Percentiles rank a stretch among this genome's conserved stretches.
These are phyloP conservation scores for Radiomyces spectabilis DNA, from an alignment of 192 early-diverging fungal species.

Conservation along the genomic window DNA sequence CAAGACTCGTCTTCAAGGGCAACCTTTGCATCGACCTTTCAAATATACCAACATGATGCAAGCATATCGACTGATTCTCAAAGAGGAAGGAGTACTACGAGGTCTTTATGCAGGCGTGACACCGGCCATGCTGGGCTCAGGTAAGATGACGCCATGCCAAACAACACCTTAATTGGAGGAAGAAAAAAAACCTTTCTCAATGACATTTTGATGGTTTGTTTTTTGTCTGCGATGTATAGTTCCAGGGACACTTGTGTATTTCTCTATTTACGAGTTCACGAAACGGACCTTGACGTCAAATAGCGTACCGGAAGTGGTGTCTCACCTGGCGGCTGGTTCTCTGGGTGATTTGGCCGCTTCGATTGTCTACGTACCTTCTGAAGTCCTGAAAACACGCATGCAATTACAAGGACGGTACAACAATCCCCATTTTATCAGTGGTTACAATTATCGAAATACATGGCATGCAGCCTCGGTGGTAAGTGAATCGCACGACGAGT, in stretches of 20 bases:
- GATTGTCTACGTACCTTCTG: slow-evolving; percentile 52
- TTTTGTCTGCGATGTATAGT: slow-evolving; percentile 27
- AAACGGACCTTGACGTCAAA: slow-evolving; percentile 43
- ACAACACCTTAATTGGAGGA: too few relatives aligned
- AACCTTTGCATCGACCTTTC: slow-evolving; percentile 31
- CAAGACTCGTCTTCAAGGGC: slow-evolving; percentile 51
- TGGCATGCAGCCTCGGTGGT: slow-evolving; percentile 50
- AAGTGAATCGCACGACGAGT: slow-evolving; percentile 1
- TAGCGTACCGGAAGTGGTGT: slow-evolving; percentile 35
- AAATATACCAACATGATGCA: slow-evolving; percentile 55
- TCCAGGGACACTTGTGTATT: slow-evolving; percentile 48
- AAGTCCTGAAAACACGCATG: slow-evolving; percentile 68
- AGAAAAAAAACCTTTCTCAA: too few relatives aligned
- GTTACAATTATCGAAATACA: slow-evolving; percentile 66
- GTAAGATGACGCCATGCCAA: background rate
- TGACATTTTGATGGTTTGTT: too few relatives aligned
- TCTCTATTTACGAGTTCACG: slow-evolving; percentile 49
- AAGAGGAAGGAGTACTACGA: slow-evolving; percentile 43
- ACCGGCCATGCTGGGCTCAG: slow-evolving; percentile 46
- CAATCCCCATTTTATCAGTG: slow-evolving; percentile 57
- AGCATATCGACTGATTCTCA: slow-evolving; percentile 43
- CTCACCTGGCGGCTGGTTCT: slow-evolving; percentile 48
- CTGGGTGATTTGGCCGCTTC: slow-evolving; percentile 48
- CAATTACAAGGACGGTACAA: slow-evolving; percentile 73
- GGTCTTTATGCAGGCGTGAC: slow-evolving; percentile 48